phyloP scores from a whole-genome alignment of 192 early-diverging fungal species.

The Physocladia obscura region DNA sequence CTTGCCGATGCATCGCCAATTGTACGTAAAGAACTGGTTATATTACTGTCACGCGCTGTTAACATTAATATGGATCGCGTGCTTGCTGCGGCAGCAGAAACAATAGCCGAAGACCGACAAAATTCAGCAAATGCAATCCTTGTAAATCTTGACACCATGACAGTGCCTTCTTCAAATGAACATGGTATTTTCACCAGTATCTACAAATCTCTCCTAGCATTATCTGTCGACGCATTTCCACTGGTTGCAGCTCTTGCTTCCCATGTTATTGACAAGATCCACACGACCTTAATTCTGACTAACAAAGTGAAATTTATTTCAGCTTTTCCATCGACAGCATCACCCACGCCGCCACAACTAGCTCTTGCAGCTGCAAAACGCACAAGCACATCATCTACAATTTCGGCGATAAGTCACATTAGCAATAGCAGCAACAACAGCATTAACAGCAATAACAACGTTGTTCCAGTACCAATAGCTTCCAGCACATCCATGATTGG shows the following conservation, averaged over 20 bases:
- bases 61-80: slow-evolving; percentile 66
- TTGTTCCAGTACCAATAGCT: neutral
- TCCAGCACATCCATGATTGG: neutral
- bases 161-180: slow-evolving; percentile 7
- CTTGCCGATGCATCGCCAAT: slow-evolving; percentile 83
- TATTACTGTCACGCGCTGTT: slow-evolving; percentile 72
- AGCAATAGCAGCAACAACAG: neutral
- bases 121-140: too few relatives aligned
- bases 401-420: neutral
- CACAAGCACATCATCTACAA: neutral
- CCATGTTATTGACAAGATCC: slow-evolving; percentile 66
- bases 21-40: slow-evolving; percentile 85
- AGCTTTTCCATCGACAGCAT: too few relatives aligned
- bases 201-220: slow-evolving; percentile 79
- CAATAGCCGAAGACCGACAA: slow-evolving; percentile 51
- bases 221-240: slow-evolving; percentile 79
- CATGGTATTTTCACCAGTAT: slow-evolving; percentile 63
- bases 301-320: neutral
- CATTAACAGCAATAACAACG: neutral
- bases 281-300: neutral
- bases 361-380: neutral
- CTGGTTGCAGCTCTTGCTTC: slow-evolving; percentile 71
- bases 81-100: slow-evolving; percentile 63
- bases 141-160: neutral
- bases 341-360: too few relatives aligned